Percentiles rank a stretch among this genome's conserved stretches.
phyloP scores from a whole-genome alignment of 306 rosid species.

The Cucurbita pepo region DNA sequence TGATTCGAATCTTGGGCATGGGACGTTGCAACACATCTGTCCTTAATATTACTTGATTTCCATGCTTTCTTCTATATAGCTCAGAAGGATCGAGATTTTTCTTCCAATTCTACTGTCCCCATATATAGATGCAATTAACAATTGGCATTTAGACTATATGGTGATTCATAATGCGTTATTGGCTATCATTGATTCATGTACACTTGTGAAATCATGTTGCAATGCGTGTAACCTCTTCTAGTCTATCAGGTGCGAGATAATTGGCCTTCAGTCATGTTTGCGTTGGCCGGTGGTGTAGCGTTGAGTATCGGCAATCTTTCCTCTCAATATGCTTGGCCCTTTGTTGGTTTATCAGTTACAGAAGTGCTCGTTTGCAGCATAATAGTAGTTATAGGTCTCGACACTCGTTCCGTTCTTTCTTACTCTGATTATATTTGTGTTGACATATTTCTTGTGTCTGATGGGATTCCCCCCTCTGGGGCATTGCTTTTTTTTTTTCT shows the following conservation, averaged over 20 bases:
- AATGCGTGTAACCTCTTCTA: neutral
- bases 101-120: neutral
- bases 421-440: neutral
- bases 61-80: neutral
- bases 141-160: neutral
- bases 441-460: no score
- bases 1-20: no score
- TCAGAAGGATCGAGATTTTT: neutral
- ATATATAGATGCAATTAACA: neutral
- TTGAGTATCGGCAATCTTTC: constrained; percentile 68
- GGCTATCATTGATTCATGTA: neutral
- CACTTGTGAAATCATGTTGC: neutral
- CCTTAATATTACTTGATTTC: neutral
- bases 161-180: neutral
- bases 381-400: constrained; percentile 64
- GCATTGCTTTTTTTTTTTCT: neutral
- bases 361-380: constrained; percentile 71
- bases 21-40: neutral
- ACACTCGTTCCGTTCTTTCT: neutral
- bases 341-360: constrained; percentile 73
- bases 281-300: constrained; percentile 71
- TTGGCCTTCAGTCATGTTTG: constrained; percentile 68
- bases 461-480: neutral
- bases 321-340: constrained; percentile 78
- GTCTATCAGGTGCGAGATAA: constrained; percentile 37